Base-by-base conservation (phyloP, 2,329 filamentous ascomycete genomes). In the Clonostachys sp. region DNA sequence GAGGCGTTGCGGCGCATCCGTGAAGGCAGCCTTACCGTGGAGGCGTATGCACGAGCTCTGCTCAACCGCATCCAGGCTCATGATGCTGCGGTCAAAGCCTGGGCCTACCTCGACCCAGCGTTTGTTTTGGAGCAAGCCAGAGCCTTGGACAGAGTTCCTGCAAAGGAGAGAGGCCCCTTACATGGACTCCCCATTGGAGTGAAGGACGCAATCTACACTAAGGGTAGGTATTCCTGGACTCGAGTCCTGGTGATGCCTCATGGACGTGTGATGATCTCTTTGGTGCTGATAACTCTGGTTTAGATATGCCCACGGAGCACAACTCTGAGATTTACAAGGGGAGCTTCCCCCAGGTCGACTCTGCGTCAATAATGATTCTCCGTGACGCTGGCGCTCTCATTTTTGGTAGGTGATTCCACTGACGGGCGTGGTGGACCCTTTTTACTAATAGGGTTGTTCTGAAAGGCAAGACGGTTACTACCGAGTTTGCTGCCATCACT, bases 401-500 rank as follows among this genome's bases (percentile, higher is more conserved):
- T n/a, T 64, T 84, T 10, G 67, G 66, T 50, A 47, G 39, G 24
- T 30, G 24, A 10, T 30, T 30, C 24, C 24, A 10, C 24, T 30
- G 24, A 10, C 24, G 8, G 24, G 24, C 24, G 3, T 30, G 24
- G 24, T 30, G 24, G 24, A 30, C 24, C 2, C 24, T 30, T 30
- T 30, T 30, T 30, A 30, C 24, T 30, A 30, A 30, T 30, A 30
- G 24, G 24, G 24, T 30, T 30, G 24, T 30, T 30, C 24, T 30
- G 24, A 30, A 30, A 39, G 59, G 61, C 35, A 67, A 67, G 46
- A 66, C 65, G 1, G 79, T 75, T 0, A 87, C 83, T 0, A 83
- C 84, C 0, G 81, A 86, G 55, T 86, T 87, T 53, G 80, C 83
- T 0, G 74, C 78, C 3, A 80, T 73, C 0, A 71, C 69, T 2